Conservation (phyloP, 768 basidiomycete species). For the Lentinus brumalis region DNA sequence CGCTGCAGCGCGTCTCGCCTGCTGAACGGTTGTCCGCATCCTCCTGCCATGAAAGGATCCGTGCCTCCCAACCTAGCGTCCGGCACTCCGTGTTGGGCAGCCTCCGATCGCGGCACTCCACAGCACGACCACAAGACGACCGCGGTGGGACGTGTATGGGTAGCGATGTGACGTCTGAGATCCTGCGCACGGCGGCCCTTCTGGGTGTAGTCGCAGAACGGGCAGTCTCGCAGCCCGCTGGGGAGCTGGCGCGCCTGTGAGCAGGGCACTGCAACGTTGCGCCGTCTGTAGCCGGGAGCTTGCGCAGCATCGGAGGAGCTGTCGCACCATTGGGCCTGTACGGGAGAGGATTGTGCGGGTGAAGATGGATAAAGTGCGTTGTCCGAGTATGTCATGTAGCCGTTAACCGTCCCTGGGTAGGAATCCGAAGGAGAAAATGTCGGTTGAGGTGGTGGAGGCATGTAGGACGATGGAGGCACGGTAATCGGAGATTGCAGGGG, state of each 20-base stretch:
- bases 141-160: constrained; percentile 2
- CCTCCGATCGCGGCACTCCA: constrained; percentile 6
- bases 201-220: constrained; percentile 12
- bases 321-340: no score
- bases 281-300: not conserved
- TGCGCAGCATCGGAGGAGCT: no score
- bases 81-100: not conserved
- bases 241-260: not conserved
- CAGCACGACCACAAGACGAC: constrained; percentile 15
- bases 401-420: no score
- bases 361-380: no score
- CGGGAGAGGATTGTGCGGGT: no score
- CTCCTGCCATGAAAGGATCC: constrained; percentile 9
- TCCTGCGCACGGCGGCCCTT: constrained; percentile 5
- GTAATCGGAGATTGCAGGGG: no score
- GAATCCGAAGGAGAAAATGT: no score
- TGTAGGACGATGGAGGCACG: no score
- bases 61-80: not conserved
- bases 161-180: constrained; percentile 13
- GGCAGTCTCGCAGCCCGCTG: not conserved
- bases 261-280: not conserved
- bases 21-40: constrained; percentile 14
- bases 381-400: no score
- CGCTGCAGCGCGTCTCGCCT: constrained; percentile 15
- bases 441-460: no score